Base-by-base conservation (phyloP, 2,329 filamentous ascomycete genomes). In the Colletotrichum brevisporum region DNA sequence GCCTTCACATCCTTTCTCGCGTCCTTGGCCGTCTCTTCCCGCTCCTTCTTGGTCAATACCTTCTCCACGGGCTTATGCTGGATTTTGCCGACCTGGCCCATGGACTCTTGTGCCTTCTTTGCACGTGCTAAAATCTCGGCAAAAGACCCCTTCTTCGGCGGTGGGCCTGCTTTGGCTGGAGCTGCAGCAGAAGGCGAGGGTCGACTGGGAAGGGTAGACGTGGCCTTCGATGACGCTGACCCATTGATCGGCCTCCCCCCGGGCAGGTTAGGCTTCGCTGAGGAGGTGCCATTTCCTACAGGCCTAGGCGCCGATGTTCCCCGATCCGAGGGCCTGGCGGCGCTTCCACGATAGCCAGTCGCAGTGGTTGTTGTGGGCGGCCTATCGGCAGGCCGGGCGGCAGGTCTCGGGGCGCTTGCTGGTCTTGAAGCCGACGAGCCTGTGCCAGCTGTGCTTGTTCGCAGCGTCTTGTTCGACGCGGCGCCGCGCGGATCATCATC, bases 41-140 rank as follows among this genome's bases (percentile, higher is more conserved):
- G 85, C 70, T 90, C 85, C 69, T 84, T 85, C 77, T 85, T 91
- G 70, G 81, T 84, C 6, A 86, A 81, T n/a, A 86, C 79, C 75
- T 90, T 91, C 73, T 92, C 91, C 2, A 90, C 87, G 21, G 90
- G 85, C 77, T 94, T 94, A 78, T 94, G 91, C 76, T 93, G 92
- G 73, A 94, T 93, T 73, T 89, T 90, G 63, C 91, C 91, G 26
- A 91, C 85, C 73, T 87, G 86, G n/a, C 83, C 86, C 82, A 89
- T 87, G 48, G 81, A 83, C 47, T 83, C 84, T 74, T 92, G 89
- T 13, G 89, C 90, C 70, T 89, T 88, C 75, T 92, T 90, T 39
- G 89, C 93, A 73, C 91, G 87, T 63, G 91, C 91, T 80, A 95
- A 85, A 69, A 94, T 91, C 75, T 94, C 92, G 45, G 90, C 88